Percentiles rank a stretch among this genome's conserved stretches.
phyloP scores from a whole-genome alignment of 192 early-diverging fungal species.

The Dissophora globulifera region DNA sequence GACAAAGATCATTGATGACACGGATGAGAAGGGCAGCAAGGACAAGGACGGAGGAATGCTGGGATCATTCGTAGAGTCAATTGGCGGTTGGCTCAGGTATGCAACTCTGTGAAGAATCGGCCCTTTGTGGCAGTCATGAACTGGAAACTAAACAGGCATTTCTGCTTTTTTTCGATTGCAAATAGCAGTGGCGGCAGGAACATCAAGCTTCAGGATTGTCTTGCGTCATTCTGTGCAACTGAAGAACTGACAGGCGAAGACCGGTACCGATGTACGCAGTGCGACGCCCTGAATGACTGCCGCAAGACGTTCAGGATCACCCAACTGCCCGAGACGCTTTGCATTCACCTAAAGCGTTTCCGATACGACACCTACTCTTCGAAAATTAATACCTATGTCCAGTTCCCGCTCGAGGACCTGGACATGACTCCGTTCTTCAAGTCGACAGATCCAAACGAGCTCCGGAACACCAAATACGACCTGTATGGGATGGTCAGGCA shows the following conservation, averaged over 20 bases:
- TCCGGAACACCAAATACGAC: conserved; percentile 46
- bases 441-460: conserved; percentile 27
- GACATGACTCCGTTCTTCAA: conserved; percentile 56
- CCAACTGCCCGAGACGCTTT: conserved; percentile 51
- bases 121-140: no score
- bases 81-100: conserved; percentile 46
- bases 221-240: conserved; percentile 54
- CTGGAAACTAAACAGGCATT: no score
- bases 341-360: conserved; percentile 56
- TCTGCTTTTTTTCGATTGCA: not conserved
- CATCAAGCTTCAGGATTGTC: conserved; percentile 54
- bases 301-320: conserved; percentile 52
- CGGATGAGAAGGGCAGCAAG: conserved; percentile 6
- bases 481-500: conserved; percentile 55
- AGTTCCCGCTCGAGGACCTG: conserved; percentile 57
- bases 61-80: conserved; percentile 41
- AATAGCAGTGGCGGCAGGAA: conserved; percentile 29
- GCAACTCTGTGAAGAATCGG: no score
- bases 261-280: conserved; percentile 50
- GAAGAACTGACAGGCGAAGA: conserved; percentile 55
- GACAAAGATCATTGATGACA: conserved; percentile 49
- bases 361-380: conserved; percentile 54
- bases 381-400: conserved; percentile 57
- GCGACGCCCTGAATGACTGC: conserved; percentile 49
- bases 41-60: conserved; percentile 37